Conservation (phyloP, 345 rosid genomes). For the Gynandropsis gynandra region DNA sequence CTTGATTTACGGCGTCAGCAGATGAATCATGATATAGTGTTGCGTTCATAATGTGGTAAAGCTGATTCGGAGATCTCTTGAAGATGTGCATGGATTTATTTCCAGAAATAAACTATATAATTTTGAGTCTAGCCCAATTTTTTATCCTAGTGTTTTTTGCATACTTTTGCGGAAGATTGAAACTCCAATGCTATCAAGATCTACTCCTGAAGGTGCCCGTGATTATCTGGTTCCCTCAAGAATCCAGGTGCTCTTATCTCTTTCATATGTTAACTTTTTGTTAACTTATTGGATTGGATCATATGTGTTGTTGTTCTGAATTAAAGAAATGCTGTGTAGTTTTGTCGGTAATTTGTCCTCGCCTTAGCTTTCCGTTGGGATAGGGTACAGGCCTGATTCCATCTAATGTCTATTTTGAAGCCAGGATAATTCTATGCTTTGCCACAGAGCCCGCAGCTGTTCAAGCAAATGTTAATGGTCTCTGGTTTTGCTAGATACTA, state of each 20-base stretch:
- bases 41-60: conserved; percentile 90
- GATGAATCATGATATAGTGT: conserved; percentile 63
- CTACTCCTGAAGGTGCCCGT: conserved; percentile 97
- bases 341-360: neutral
- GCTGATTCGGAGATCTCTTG: conserved; percentile 74
- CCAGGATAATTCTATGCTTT: conserved; percentile 96
- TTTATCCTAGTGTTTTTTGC: conserved; percentile 41
- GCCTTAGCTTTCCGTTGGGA: conserved; percentile 22
- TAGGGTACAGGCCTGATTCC: conserved; percentile 33
- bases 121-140: conserved; percentile 2
- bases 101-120: too few species aligned
- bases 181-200: conserved; percentile 92
- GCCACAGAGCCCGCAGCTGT: conserved; percentile 97
- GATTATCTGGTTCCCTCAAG: conserved; percentile 96
- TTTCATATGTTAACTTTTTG: neutral
- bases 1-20: conserved; percentile 93
- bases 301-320: neutral
- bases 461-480: conserved; percentile 97
- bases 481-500: conserved; percentile 94
- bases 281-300: neutral
- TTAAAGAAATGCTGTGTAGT: neutral
- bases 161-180: conserved; percentile 72
- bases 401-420: conserved; percentile 56
- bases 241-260: conserved; percentile 61
- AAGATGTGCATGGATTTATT: conserved; percentile 73